phyloP scores from a whole-genome alignment of 805 yeast genomes.

The Blastobotrys attinorum region DNA sequence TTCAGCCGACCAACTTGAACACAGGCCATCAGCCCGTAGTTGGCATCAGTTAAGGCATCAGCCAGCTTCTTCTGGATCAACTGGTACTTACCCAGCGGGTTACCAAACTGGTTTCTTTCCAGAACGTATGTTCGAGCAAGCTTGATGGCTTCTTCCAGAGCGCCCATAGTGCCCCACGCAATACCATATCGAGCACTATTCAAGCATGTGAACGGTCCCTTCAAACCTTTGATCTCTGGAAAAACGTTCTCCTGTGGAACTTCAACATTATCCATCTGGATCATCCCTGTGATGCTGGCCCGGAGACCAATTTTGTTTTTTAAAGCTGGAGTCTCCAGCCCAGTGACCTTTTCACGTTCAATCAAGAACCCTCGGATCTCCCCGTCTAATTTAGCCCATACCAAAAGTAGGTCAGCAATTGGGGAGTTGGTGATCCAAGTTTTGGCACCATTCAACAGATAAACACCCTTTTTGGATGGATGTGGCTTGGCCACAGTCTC shows the following conservation, averaged over 20 bases:
- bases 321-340: slow-evolving; percentile 35
- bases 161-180: slow-evolving; percentile 39
- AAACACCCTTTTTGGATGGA: slow-evolving; percentile 35
- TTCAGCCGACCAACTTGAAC: slow-evolving; percentile 36
- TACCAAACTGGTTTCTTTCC: slow-evolving; percentile 34
- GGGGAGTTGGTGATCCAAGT: slow-evolving; percentile 41
- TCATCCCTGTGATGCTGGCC: slow-evolving; percentile 38
- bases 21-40: slow-evolving; percentile 33
- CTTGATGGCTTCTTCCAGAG: slow-evolving; percentile 33
- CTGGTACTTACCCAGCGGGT: slow-evolving; percentile 35
- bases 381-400: slow-evolving; percentile 40
- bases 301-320: slow-evolving; percentile 33
- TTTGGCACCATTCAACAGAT: slow-evolving; percentile 34
- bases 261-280: slow-evolving; percentile 36
- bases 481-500: slow-evolving; percentile 43
- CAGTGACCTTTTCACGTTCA: slow-evolving; percentile 29
- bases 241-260: slow-evolving; percentile 36
- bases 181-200: slow-evolving; percentile 38
- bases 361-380: slow-evolving; percentile 36
- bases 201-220: slow-evolving; percentile 39
- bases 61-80: slow-evolving; percentile 37
- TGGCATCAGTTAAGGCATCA: slow-evolving; percentile 34
- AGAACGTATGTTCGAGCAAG: slow-evolving; percentile 32
- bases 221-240: slow-evolving; percentile 32
- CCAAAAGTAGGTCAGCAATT: slow-evolving; percentile 35